Percentiles rank a stretch among this genome's conserved stretches.
Evolutionary conservation across 371 early-diverging fungal genomes (phyloP).

Genomic region (Actinomortierella wolfii): DNA sequence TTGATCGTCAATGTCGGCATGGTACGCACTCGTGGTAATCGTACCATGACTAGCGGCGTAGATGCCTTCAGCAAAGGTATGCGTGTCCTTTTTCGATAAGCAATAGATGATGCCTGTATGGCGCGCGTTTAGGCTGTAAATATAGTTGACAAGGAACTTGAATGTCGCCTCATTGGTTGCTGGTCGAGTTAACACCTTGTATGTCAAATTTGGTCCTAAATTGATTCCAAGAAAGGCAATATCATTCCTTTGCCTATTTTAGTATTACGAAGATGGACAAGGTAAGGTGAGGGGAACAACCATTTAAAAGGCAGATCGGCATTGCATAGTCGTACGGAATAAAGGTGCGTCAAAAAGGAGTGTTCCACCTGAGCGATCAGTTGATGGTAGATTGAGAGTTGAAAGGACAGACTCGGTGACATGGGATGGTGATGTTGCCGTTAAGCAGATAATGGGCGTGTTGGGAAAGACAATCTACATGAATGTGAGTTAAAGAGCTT

Average conservation of each 20-base stretch:
- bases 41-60: slow-evolving; percentile 51
- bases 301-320: too few species aligned
- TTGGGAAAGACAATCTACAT: slow-evolving; percentile 60
- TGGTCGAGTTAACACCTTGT: slow-evolving; percentile 69
- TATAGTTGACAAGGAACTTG: slow-evolving; percentile 69
- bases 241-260: too few species aligned
- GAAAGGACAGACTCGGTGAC: slow-evolving; percentile 68
- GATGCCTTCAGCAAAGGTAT: slow-evolving; percentile 66
- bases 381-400: slow-evolving; percentile 61
- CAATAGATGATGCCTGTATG: slow-evolving; percentile 88
- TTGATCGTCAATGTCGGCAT: slow-evolving; percentile 80
- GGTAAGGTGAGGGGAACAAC: too few species aligned
- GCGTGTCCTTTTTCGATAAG: slow-evolving; percentile 78
- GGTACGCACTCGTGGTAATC: slow-evolving; percentile 73
- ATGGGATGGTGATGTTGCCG: slow-evolving; percentile 85
- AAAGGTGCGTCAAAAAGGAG: slow-evolving; percentile 61
- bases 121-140: slow-evolving; percentile 59
- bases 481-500: too few species aligned
- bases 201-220: slow-evolving; percentile 68
- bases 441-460: slow-evolving; percentile 86
- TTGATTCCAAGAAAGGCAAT: too few species aligned
- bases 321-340: slow-evolving; percentile 55
- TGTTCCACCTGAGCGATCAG: slow-evolving; percentile 48
- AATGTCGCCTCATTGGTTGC: slow-evolving; percentile 58
- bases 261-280: too few species aligned